phyloP scores from a whole-genome alignment of 805 yeast species.

The Candida odintsovae region DNA sequence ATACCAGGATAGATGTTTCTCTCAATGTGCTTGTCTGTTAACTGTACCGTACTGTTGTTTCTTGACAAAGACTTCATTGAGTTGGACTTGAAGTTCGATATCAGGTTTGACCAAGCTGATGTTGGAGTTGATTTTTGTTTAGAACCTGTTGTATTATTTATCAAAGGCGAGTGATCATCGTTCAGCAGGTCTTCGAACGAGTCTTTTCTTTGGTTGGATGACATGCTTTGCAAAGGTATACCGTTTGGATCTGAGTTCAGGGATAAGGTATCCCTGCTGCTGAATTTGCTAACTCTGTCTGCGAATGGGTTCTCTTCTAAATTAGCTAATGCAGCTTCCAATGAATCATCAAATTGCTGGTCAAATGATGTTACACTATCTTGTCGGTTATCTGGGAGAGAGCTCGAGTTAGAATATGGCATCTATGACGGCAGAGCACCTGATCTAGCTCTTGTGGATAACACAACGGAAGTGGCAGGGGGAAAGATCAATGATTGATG shows the following conservation, averaged over 20 bases:
- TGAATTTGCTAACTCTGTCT: constrained; percentile 4
- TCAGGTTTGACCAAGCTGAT: constrained; percentile 14
- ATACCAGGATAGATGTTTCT: constrained; percentile 39
- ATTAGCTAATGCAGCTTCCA: constrained; percentile 59
- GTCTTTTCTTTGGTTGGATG: constrained; percentile 18
- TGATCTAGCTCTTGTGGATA: background rate
- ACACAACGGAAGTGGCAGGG: background rate
- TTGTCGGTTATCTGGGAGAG: constrained; percentile 17
- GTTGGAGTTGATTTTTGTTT: constrained; percentile 5
- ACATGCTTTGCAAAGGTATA: constrained; percentile 28
- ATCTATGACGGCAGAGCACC: constrained; percentile 7
- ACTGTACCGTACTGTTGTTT: constrained; percentile 14
- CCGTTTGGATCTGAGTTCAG: constrained; percentile 28
- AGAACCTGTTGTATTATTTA: background rate
- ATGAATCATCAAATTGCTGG: constrained; percentile 54
- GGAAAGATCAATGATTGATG: too few relatives aligned
- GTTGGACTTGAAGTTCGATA: constrained; percentile 4
- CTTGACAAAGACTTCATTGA: constrained; percentile 8
- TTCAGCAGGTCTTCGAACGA: constrained; percentile 21
- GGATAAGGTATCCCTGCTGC: constrained; percentile 22
- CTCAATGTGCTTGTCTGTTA: constrained; percentile 28
- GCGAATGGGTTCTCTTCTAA: constrained; percentile 36
- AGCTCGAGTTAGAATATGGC: constrained; percentile 15
- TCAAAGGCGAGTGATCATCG: constrained; percentile 15
- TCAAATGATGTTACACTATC: constrained; percentile 45